phyloP scores from a whole-genome alignment of 768 basidiomycete genomes.

The Boletus sp. region DNA sequence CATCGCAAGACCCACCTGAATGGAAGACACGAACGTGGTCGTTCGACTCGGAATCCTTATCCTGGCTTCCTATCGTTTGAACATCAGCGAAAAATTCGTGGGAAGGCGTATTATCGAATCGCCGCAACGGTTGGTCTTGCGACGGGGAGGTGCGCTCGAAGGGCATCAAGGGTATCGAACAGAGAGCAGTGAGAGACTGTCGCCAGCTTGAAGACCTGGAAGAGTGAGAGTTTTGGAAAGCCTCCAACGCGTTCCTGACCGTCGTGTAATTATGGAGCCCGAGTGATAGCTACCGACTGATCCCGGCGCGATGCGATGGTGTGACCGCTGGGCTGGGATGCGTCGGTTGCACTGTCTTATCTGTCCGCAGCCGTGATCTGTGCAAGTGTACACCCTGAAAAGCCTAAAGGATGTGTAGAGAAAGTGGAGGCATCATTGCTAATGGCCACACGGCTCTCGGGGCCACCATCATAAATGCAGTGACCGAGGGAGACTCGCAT shows the following conservation, averaged over 20 bases:
- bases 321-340: no score
- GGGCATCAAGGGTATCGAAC: slow-evolving; percentile 18
- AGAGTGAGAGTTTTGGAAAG: slow-evolving; percentile 17
- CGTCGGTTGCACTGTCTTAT: no score
- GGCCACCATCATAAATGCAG: slow-evolving; percentile 1
- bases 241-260: slow-evolving; percentile 15
- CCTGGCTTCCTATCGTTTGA: slow-evolving; percentile 16
- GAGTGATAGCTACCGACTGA: neutral
- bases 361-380: neutral
- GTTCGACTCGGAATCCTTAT: slow-evolving; percentile 23
- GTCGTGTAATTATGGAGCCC: slow-evolving; percentile 19
- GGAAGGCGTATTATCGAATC: neutral
- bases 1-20: slow-evolving; percentile 17
- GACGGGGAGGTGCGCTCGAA: slow-evolving; percentile 9
- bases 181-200: slow-evolving; percentile 2
- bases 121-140: slow-evolving; percentile 18
- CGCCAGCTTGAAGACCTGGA: slow-evolving; percentile 4
- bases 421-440: neutral
- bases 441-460: no score
- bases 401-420: neutral
- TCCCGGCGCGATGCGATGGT: no score
- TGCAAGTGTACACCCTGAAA: neutral
- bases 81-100: slow-evolving; percentile 10
- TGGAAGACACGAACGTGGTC: slow-evolving; percentile 12
- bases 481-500: neutral